Base-by-base conservation (phyloP, 163 green algal species). In the Trebouxiophyceae sp. region DNA sequence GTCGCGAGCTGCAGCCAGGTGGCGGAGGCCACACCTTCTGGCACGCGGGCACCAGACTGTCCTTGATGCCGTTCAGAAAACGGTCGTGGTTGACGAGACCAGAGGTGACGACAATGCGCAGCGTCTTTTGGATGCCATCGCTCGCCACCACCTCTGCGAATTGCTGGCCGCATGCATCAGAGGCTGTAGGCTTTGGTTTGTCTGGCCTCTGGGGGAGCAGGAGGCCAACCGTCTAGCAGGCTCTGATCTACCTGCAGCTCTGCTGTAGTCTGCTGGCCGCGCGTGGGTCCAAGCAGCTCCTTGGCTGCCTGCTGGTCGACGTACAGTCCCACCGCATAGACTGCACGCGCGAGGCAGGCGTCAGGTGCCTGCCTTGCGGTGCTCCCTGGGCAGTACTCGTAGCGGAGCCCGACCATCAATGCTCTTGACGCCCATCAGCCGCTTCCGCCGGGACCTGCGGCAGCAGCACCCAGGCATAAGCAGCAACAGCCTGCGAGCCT, bases 31-130 rank as follows among this genome's bases (percentile, higher is more conserved):
- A 0, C 26, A 78, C 82, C 76, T 82, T 62, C 32, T 80, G 66
- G 24, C 91, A 61, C 4, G 61, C 50, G 2, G 85, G 83, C 39
- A 61, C 71, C 55, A 93, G 70, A 16, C 81, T 73, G 57, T 92
- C 86, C 33, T 88, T 63, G 28, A 93, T 65, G 1, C 82, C 86
- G 28, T 83, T 74, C 34, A 87, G 28, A 45, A 93, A 93, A 54
- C 77, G 69, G 5, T 65, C 31, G n/a, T 70, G 75, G 60, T 88
- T 90, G 33, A 92, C 77, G 22, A 77, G 33, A 1, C 77, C 73
- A 33, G 74, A 86, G 19, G 73, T 84, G 62, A 93, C 89, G 8
- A 91, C 84, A 47, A 93, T 75, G 5, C 71, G 68, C 63, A 93
- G 33, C 0, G 72, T 81, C 70, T 87, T 88, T 65, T 90, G 77